These are phyloP conservation scores for Globisporangium spiculum DNA, from an alignment of 352 stramenopile genomes.

Conservation along the genomic window DNA sequence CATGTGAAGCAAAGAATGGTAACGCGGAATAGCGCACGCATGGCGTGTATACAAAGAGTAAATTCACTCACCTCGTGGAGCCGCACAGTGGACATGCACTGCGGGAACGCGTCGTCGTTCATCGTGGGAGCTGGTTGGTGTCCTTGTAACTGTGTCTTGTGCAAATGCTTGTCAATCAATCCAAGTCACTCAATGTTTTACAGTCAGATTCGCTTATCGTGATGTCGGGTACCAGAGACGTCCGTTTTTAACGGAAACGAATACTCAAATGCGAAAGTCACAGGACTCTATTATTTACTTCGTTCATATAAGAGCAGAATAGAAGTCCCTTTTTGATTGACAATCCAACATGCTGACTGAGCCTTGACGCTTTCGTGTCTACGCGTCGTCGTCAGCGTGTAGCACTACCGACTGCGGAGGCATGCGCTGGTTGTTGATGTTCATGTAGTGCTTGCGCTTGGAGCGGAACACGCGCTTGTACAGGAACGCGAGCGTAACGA, in stretches of 20 bases:
- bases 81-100: constrained; percentile 57
- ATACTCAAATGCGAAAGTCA: not conserved
- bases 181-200: not conserved
- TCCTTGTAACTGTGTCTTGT: not conserved
- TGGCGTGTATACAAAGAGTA: no score
- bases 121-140: constrained; percentile 13
- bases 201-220: not conserved
- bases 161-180: not conserved
- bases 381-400: constrained; percentile 5
- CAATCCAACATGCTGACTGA: no score
- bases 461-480: constrained; percentile 71
- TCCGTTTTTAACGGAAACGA: no score
- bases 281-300: not conserved
- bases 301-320: not conserved
- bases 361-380: not conserved
- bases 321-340: no score
- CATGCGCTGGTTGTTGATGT: constrained; percentile 47
- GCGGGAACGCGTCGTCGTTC: constrained; percentile 43
- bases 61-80: constrained; percentile 50
- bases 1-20: no score
- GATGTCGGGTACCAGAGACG: not conserved
- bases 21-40: no score
- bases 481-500: constrained; percentile 54
- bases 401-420: not conserved
- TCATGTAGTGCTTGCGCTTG: constrained; percentile 62